Base-by-base conservation (phyloP, 306 rosid species). In the Lathyrus oleraceus region DNA sequence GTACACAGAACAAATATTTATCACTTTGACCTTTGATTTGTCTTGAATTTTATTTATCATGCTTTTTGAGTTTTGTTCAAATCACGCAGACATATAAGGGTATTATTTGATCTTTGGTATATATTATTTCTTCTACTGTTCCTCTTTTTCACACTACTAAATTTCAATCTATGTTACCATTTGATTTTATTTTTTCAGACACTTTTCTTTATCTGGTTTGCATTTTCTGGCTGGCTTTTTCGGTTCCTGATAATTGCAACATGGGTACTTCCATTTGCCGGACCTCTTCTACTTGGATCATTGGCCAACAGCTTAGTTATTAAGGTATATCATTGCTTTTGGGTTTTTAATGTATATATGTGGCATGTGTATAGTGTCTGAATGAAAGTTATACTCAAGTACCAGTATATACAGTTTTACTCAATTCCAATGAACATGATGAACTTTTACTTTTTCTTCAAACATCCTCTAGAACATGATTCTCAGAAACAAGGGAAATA, bases 231-330 rank as follows among this genome's bases (percentile, higher is more conserved):
- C 62, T 94, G 99, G 97, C 95, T 91, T 25, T 94, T 94, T 35
- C 97, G 97, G 71, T 2, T 83, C 60, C 75, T 94, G 72, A 82
- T 94, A 58, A 48, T 88, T 38, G 96, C 87, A 7, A 81, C 86
- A 4, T 94, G 99, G 97, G 83, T 94, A 14, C 88, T 94, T 65
- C 99, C 99, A 4, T 87, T 94, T 76, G 97, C 99, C 9, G 99
- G 92, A 67, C 99, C 99, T 61, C 87, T 94, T 67, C 92, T 94
- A 68, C 77, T 94, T 58, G 97, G 97, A 63, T 79, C 97, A 1
- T 69, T 94, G 69, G 97, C 96, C 78, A 94, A 91, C 79, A 80
- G 45, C 73, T 75, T 94, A 13, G 88, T 86, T 73, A 87, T 91
- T 65, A 91, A 91, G 99, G 99, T 94, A 88, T 38, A 88, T 38